Percentiles rank a stretch among this genome's conserved stretches.
These are phyloP conservation scores for Vanderwaltozyma verrucispora DNA, from an alignment of 805 yeast genomes.

Conservation along the genomic window DNA sequence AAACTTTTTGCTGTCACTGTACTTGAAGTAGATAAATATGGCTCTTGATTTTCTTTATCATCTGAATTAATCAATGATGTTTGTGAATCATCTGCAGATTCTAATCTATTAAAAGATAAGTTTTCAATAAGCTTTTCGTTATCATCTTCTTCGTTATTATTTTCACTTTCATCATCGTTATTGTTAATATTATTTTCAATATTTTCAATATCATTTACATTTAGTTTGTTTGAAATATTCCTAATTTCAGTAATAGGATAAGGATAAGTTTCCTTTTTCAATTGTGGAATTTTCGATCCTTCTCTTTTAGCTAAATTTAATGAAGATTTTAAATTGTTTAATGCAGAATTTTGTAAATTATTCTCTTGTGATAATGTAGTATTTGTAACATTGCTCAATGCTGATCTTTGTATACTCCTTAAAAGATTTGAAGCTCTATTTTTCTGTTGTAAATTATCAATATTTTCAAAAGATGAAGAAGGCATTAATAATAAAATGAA, in stretches of 20 bases:
- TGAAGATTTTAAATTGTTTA: conserved; percentile 13
- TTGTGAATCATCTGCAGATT: too few relatives aligned
- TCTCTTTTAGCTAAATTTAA: conserved; percentile 12
- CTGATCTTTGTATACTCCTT: conserved; percentile 24
- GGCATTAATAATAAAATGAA: conserved; percentile 6
- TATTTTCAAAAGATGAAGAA: conserved; percentile 3
- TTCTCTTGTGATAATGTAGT: conserved; percentile 21
- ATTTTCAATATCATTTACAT: too few relatives aligned
- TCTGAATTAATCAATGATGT: conserved; percentile 2
- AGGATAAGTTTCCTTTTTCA: conserved; percentile 3
- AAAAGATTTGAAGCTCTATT: conserved; percentile 15
- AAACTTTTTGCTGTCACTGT: conserved; percentile 5
- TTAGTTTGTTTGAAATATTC: too few relatives aligned
- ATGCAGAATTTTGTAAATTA: conserved; percentile 9
- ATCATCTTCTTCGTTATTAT: neutral
- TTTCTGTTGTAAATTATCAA: conserved; percentile 14
- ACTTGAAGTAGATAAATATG: conserved; percentile 5
- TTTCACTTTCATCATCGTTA: neutral
- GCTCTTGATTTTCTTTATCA: conserved; percentile 23
- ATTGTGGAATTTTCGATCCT: conserved; percentile 11
- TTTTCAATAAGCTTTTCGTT: neutral
- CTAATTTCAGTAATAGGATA: neutral
- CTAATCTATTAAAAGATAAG: too few relatives aligned
- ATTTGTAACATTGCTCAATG: conserved; percentile 28
- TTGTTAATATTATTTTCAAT: too few relatives aligned